Conservation (phyloP, 352 stramenopile genomes). For the Nothophytophthora sp. region DNA sequence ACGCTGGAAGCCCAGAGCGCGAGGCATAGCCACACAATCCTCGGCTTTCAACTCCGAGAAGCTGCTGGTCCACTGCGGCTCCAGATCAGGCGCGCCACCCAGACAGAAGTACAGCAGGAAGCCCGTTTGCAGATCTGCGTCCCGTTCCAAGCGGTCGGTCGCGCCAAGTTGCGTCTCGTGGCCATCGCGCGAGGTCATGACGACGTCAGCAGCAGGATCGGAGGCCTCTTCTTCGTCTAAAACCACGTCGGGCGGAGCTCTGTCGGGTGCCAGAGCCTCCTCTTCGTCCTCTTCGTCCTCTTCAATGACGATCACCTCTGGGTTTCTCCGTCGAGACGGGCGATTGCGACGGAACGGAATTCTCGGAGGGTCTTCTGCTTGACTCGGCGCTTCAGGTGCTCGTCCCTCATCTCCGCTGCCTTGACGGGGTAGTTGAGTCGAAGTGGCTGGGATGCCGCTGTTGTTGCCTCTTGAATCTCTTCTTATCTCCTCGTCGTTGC, state of each 20-base stretch:
- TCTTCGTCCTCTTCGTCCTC: constrained; percentile 46
- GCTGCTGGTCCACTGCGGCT: constrained; percentile 37
- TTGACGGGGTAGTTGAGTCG: background rate
- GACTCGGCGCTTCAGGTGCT: constrained; percentile 2
- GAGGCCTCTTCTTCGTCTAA: constrained; percentile 35
- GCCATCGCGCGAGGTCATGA: constrained; percentile 4
- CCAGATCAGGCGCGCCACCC: constrained; percentile 51
- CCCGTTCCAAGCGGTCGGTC: constrained; percentile 32
- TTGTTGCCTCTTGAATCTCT: background rate
- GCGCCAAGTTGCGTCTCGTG: constrained; percentile 7
- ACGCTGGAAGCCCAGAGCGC: constrained; percentile 36
- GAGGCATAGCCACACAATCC: constrained; percentile 49
- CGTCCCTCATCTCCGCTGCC: background rate
- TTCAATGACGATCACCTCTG: constrained; percentile 76
- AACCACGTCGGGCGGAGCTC: constrained; percentile 43
- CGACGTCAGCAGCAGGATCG: constrained; percentile 8
- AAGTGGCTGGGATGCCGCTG: background rate
- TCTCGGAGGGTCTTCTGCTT: constrained; percentile 6
- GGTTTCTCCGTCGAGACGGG: constrained; percentile 15
- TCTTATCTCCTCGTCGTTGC: constrained; percentile 1
- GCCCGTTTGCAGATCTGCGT: constrained; percentile 44
- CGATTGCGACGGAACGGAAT: constrained; percentile 26
- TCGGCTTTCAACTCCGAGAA: constrained; percentile 35
- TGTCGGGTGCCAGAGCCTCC: constrained; percentile 10
- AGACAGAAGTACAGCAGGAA: constrained; percentile 64